Evolutionary conservation across 1,284 basidiomycete species (phyloP).

Genomic region (Hypsizygus ulmarius): DNA sequence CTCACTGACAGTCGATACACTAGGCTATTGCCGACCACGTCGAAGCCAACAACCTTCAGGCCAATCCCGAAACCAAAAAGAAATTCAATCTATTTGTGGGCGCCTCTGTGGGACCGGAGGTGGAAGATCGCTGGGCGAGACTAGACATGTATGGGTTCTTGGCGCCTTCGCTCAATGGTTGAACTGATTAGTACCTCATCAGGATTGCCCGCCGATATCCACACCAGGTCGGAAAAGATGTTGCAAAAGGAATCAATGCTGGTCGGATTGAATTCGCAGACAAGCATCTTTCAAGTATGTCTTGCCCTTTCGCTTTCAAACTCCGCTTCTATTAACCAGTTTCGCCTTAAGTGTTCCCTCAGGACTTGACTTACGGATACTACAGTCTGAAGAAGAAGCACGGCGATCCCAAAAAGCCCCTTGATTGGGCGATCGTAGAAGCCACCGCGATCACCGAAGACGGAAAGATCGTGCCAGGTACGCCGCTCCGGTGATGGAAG

Average conservation of each 20-base stretch:
- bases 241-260: slow-evolving; percentile 49
- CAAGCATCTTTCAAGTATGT: slow-evolving; percentile 44
- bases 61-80: slow-evolving; percentile 41
- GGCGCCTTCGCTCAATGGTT: background rate
- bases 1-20: background rate
- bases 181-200: background rate
- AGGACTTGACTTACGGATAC: slow-evolving; percentile 49
- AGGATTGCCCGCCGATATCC: slow-evolving; percentile 48
- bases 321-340: background rate
- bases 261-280: slow-evolving; percentile 46
- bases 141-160: slow-evolving; percentile 38
- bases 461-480: slow-evolving; percentile 46
- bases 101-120: slow-evolving; percentile 46
- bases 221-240: slow-evolving; percentile 51
- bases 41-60: slow-evolving; percentile 42
- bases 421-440: slow-evolving; percentile 53
- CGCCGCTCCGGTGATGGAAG: background rate
- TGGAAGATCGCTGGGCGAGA: slow-evolving; percentile 46
- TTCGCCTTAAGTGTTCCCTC: slow-evolving; percentile 41
- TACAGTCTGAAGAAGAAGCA: slow-evolving; percentile 43
- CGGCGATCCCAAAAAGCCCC: slow-evolving; percentile 41
- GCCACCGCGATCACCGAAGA: slow-evolving; percentile 52
- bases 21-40: slow-evolving; percentile 50
- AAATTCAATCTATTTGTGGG: slow-evolving; percentile 53
- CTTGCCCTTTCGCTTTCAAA: background rate